Percentiles rank a stretch among this genome's conserved stretches.
Conservation (phyloP, 441 rosid genomes). For the Isatis lusitanica region DNA sequence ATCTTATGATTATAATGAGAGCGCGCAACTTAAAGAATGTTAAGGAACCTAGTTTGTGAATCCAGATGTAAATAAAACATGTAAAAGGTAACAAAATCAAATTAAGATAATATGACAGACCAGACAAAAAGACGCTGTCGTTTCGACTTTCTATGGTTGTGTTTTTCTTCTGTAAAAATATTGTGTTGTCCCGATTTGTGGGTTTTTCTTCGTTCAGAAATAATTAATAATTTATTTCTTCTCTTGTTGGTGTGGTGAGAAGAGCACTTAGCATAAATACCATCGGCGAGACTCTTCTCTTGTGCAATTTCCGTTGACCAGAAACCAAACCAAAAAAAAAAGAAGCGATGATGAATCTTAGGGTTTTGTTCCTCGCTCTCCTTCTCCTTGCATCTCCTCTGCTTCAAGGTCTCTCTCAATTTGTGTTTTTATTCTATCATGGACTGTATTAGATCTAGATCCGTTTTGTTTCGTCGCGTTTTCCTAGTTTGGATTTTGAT, state of each 20-base stretch:
- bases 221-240: not conserved
- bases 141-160: not conserved
- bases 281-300: conserved; percentile 3
- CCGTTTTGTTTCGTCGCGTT: conserved; percentile 10
- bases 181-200: not conserved
- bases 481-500: not conserved
- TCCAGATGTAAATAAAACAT: not conserved
- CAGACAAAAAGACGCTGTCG: not conserved
- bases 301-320: conserved; percentile 33
- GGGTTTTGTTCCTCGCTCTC: conserved; percentile 78
- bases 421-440: not conserved
- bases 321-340: not conserved
- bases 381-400: conserved; percentile 82
- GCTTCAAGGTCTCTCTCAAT: conserved; percentile 57
- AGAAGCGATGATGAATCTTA: conserved; percentile 48
- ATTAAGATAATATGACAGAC: not conserved
- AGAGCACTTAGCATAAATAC: conserved; percentile 28
- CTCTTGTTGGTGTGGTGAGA: not conserved
- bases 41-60: not conserved
- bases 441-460: conserved; percentile 53
- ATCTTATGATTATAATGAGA: not conserved
- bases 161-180: not conserved
- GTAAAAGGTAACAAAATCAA: not conserved
- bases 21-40: not conserved
- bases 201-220: not conserved